Evolutionary conservation across 208 protist species (phyloP).

Genomic region (Leptomonas pyrrhocoris): DNA sequence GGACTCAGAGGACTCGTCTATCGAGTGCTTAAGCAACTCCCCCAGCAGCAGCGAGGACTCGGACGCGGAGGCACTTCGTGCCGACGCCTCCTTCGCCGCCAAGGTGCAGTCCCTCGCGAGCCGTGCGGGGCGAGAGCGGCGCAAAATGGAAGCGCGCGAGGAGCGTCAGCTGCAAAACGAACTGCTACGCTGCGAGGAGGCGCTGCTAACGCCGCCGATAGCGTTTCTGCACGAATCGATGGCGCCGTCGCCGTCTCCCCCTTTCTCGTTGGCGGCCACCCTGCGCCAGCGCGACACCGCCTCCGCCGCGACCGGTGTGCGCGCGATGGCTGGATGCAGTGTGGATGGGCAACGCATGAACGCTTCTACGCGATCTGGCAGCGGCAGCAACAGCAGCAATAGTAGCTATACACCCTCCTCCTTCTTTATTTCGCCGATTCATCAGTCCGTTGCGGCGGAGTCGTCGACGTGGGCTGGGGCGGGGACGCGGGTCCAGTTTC

Average conservation of each 20-base stretch:
- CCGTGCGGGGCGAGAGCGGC: slow-evolving; percentile 30
- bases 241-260: background rate
- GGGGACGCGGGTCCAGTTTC: slow-evolving; percentile 36
- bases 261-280: background rate
- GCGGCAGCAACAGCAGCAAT: slow-evolving; percentile 1
- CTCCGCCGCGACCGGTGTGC: background rate
- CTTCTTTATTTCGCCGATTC: slow-evolving; percentile 82
- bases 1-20: slow-evolving; percentile 10
- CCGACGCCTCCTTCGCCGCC: slow-evolving; percentile 24
- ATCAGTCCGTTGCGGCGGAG: slow-evolving; percentile 70
- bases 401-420: slow-evolving; percentile 22
- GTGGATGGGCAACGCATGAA: no score
- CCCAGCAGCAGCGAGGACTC: slow-evolving; percentile 14
- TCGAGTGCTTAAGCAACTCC: slow-evolving; percentile 28
- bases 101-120: slow-evolving; percentile 41
- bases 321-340: background rate
- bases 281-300: slow-evolving; percentile 8
- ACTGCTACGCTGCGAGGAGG: slow-evolving; percentile 11
- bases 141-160: slow-evolving; percentile 34
- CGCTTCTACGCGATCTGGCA: no score
- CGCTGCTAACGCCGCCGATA: slow-evolving; percentile 2
- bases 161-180: slow-evolving; percentile 29
- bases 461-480: slow-evolving; percentile 40
- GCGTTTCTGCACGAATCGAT: background rate
- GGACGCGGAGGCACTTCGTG: slow-evolving; percentile 10